These are phyloP conservation scores for Rutstroemia sydowiana DNA, from an alignment of 2,329 filamentous ascomycete species.

Conservation along the genomic window DNA sequence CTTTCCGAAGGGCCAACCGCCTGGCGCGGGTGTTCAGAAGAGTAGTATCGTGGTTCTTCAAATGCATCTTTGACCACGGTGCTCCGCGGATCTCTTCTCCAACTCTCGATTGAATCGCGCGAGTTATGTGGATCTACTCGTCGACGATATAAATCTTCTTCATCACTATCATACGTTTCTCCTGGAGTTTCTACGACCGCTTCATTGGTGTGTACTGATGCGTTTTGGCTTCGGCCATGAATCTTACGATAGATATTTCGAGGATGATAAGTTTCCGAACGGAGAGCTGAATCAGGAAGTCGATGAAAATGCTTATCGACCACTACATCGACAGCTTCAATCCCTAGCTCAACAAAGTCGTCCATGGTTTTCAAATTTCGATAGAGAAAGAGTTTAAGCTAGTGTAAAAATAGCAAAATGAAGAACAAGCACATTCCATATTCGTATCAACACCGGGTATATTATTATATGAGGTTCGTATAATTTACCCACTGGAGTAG, in stretches of 20 bases:
- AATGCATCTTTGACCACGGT: neutral
- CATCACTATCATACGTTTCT: neutral
- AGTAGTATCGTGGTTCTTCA: too few relatives aligned
- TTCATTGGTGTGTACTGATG: neutral
- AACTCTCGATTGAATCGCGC: neutral
- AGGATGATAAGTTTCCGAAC: neutral
- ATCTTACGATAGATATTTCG: neutral
- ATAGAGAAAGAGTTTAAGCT: neutral
- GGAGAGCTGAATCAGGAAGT: constrained; percentile 11
- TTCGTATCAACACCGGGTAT: neutral
- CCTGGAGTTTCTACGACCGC: too few relatives aligned
- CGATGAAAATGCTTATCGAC: constrained; percentile 16
- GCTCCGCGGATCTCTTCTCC: neutral
- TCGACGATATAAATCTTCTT: neutral
- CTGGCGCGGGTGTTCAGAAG: too few relatives aligned
- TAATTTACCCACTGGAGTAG: too few relatives aligned
- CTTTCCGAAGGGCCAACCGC: too few relatives aligned
- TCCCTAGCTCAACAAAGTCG: neutral
- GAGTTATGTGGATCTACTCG: neutral
- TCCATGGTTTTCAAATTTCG: neutral
- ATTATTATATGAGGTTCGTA: too few relatives aligned
- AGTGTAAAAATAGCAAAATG: neutral
- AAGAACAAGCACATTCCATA: neutral
- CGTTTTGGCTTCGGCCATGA: neutral
- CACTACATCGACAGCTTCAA: constrained; percentile 4